Evolutionary conservation across 2,329 filamentous ascomycete species (phyloP).

Genomic region (Aspergillus cejpii): DNA sequence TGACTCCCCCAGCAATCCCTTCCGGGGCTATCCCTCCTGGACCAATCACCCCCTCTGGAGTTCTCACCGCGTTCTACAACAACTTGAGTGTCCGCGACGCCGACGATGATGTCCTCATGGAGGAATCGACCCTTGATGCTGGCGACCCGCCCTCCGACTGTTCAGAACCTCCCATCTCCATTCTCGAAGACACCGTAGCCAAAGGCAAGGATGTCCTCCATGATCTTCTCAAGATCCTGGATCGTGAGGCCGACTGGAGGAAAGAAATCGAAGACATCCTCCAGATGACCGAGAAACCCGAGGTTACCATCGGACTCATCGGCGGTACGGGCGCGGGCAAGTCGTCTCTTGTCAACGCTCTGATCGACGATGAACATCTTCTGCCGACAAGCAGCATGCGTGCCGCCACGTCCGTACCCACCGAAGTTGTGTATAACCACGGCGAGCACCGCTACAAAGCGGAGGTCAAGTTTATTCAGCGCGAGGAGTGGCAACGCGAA

Average conservation of each 20-base stretch:
- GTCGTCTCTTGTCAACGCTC: slow-evolving; percentile 56
- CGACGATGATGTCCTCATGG: too few relatives aligned
- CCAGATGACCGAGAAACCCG: background rate
- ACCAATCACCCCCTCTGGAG: too few relatives aligned
- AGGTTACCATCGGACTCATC: slow-evolving; percentile 51
- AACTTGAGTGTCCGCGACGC: too few relatives aligned
- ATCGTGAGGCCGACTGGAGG: background rate
- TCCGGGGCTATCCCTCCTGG: too few relatives aligned
- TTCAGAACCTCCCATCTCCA: too few relatives aligned
- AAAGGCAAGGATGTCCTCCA: background rate
- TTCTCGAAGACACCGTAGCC: slow-evolving; percentile 21
- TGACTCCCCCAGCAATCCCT: too few relatives aligned
- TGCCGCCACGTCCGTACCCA: slow-evolving; percentile 57
- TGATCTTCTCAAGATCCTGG: background rate
- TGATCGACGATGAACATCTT: slow-evolving; percentile 56
- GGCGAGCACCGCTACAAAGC: slow-evolving; percentile 46
- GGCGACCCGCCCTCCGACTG: too few relatives aligned
- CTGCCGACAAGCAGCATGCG: slow-evolving; percentile 54
- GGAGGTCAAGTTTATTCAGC: slow-evolving; percentile 53
- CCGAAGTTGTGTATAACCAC: slow-evolving; percentile 54
- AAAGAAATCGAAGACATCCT: background rate
- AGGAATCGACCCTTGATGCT: too few relatives aligned
- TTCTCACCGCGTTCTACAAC: too few relatives aligned
- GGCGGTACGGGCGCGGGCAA: slow-evolving; percentile 59
- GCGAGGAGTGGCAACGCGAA: slow-evolving; percentile 49